Percentiles rank a stretch among this genome's conserved stretches.
Conservation (phyloP, 1,284 basidiomycete genomes). For the Austropuccinia psidii region DNA sequence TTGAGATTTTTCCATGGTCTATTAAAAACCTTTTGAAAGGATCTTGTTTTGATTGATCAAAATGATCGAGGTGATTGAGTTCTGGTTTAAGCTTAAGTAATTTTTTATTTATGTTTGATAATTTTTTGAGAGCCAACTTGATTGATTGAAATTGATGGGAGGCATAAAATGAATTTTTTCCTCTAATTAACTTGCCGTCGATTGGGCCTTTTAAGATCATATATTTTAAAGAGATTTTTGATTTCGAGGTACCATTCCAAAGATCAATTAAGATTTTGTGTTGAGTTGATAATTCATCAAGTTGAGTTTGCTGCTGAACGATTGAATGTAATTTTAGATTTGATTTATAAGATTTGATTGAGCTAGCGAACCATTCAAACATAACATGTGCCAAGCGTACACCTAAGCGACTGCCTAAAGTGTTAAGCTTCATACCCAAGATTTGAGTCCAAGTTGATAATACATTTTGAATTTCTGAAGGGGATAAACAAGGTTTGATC, state of each 20-base stretch:
- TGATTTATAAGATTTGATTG: background rate
- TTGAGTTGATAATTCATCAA: background rate
- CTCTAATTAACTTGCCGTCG: constrained; percentile 9
- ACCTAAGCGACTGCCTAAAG: constrained; percentile 5
- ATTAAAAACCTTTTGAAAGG: too few relatives aligned
- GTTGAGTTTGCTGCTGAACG: background rate
- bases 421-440: background rate
- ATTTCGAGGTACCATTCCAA: background rate
- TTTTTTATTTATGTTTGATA: background rate
- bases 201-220: constrained; percentile 34
- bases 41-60: too few relatives aligned
- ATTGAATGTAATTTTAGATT: background rate
- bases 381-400: constrained; percentile 20
- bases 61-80: too few relatives aligned
- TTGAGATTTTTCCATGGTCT: too few relatives aligned
- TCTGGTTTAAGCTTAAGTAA: background rate
- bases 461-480: background rate
- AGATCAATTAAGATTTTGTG: background rate
- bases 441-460: background rate
- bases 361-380: constrained; percentile 6
- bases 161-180: constrained; percentile 4
- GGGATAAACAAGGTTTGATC: constrained; percentile 13
- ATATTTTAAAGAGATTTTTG: background rate
- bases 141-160: constrained; percentile 29
- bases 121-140: constrained; percentile 5